Base-by-base conservation (phyloP, 1,284 basidiomycete species). In the Afroboletus lepidellus region DNA sequence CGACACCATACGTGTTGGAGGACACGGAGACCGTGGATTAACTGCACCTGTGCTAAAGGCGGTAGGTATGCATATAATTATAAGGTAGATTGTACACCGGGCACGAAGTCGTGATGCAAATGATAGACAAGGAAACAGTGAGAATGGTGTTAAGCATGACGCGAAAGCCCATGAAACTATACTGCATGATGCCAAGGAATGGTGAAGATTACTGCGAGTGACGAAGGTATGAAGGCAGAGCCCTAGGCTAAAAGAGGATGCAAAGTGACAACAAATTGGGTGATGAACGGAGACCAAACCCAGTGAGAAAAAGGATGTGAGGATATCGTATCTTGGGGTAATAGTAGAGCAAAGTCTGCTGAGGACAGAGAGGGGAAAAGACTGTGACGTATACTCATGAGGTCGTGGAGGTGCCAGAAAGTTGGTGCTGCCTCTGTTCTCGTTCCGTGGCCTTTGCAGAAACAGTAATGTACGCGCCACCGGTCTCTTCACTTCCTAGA, bases 391-490 rank as follows among this genome's bases (percentile, higher is more conserved):
- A 37, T 54, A 51, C 42, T 71, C 64, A 68, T 67, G 69, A 62
- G 43, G 53, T 57, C 53, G 29, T 60, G 56, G 69, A 59, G 54
- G 69, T 45, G 50, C 56, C 53, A 51, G 57, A 53, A 46, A 54
- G 51, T 25, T 64, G 65, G 29, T 57, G 55, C 50, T 70, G 62
- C 57, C 63, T 60, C 60, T 62, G 57, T 62, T 80, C 80, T 54
- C 80, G 80, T 66, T 87, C 85, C 58, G 78, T 82, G 29, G 81
- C 89, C 63, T 83, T 80, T 58, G 87, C 84, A 39, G 89, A 91
- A 54, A 92, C 77, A n/a, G 90, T 92, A 62, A 92, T 83, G 64
- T 92, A 92, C 21, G 90, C 86, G 51, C 90, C 84, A 54, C 89
- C 89, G 43, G 80, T 75, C 69, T 90, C 89, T 59, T 90, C 86